Conservation (phyloP, 2,329 filamentous ascomycete species). For the Onygena corvina region DNA sequence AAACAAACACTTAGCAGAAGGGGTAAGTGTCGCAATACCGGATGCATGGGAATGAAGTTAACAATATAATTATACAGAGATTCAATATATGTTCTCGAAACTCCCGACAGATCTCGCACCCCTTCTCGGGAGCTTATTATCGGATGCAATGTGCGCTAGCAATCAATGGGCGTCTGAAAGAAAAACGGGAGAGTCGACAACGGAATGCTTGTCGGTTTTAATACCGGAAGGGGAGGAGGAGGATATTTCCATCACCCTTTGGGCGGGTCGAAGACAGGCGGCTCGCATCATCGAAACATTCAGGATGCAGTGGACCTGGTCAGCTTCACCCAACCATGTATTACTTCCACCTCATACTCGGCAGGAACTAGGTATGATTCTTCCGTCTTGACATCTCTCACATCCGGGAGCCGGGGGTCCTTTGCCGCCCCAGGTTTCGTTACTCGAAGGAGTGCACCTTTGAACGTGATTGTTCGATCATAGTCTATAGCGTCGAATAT, state of each 20-base stretch:
- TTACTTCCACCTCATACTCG: too few species aligned
- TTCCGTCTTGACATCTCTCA: too few species aligned
- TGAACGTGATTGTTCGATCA: too few species aligned
- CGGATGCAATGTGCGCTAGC: neutral
- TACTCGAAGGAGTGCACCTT: too few species aligned
- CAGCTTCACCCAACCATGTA: too few species aligned
- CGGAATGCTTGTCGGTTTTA: neutral
- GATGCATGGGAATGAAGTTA: neutral
- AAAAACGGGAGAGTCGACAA: neutral
- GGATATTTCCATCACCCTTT: constrained; percentile 1
- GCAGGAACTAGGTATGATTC: too few species aligned
- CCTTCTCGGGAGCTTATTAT: neutral
- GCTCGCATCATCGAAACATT: neutral
- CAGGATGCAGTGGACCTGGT: too few species aligned
- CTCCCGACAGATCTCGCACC: neutral
- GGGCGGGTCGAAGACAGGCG: neutral
- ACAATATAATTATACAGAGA: neutral
- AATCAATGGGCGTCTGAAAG: neutral
- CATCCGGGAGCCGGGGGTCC: too few species aligned
- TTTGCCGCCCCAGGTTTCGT: too few species aligned
- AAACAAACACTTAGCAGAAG: too few species aligned
- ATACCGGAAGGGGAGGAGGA: neutral
- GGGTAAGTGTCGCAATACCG: neutral
- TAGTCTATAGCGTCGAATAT: too few species aligned
- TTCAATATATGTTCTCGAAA: constrained; percentile 2